Conservation (phyloP, 441 rosid species). For the Omphalea diandra region DNA sequence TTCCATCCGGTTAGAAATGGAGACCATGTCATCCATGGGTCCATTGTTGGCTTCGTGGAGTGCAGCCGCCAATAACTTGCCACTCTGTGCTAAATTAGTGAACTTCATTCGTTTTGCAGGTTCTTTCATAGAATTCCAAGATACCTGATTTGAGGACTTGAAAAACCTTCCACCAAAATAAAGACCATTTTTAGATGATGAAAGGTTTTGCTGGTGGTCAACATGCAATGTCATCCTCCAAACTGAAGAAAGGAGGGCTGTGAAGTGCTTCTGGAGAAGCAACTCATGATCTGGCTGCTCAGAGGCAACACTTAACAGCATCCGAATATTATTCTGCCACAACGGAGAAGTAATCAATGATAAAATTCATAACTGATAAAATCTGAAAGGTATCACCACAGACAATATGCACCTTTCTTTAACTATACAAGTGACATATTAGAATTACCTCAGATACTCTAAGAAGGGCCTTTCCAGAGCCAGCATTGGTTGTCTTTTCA, state of each 20-base stretch:
- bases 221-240: constrained; percentile 55
- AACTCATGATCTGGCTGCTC: constrained; percentile 85
- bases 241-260: constrained; percentile 75
- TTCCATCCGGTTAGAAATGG: constrained; percentile 43
- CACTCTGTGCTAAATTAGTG: constrained; percentile 48
- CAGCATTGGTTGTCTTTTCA: constrained; percentile 62
- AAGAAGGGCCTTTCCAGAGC: constrained; percentile 91
- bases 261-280: constrained; percentile 92
- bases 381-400: background rate
- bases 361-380: too few relatives aligned
- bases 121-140: constrained; percentile 39
- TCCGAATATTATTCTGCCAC: constrained; percentile 80
- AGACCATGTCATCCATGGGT: constrained; percentile 36
- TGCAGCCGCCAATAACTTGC: constrained; percentile 66
- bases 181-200: constrained; percentile 50
- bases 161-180: constrained; percentile 47
- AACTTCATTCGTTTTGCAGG: constrained; percentile 53
- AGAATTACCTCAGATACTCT: constrained; percentile 90
- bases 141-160: constrained; percentile 40
- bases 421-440: background rate
- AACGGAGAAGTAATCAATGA: constrained; percentile 26
- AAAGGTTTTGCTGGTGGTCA: constrained; percentile 34
- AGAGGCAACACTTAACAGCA: constrained; percentile 63
- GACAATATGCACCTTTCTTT: background rate
- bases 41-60: constrained; percentile 54